Percentiles rank a stretch among this genome's conserved stretches.
Evolutionary conservation across 371 early-diverging fungal species (phyloP).

Genomic region (Mucor velutinosus): DNA sequence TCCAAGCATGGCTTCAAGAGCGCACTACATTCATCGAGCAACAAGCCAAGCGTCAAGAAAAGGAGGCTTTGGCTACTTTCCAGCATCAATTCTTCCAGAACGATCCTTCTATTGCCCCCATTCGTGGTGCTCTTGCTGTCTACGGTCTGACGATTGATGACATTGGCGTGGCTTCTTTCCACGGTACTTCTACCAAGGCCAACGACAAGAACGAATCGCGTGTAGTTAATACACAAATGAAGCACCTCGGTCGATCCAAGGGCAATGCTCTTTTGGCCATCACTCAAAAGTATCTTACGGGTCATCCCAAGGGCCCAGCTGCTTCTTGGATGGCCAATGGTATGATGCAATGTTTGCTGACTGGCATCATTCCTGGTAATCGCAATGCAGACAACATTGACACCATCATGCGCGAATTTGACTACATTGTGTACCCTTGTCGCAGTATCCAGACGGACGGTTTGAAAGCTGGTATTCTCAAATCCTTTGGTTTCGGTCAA

Average conservation of each 20-base stretch:
- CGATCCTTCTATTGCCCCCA: slow-evolving; percentile 84
- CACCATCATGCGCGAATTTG: slow-evolving; percentile 74
- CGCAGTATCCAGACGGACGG: slow-evolving; percentile 91
- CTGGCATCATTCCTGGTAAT: slow-evolving; percentile 93
- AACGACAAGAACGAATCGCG: slow-evolving; percentile 97
- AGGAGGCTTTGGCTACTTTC: slow-evolving; percentile 82
- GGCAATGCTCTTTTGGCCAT: slow-evolving; percentile 85
- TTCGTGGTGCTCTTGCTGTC: slow-evolving; percentile 90
- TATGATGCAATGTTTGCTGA: slow-evolving; percentile 83
- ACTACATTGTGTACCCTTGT: slow-evolving; percentile 87
- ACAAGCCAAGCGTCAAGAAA: slow-evolving; percentile 86
- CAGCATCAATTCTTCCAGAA: slow-evolving; percentile 87
- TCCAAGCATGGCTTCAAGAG: slow-evolving; percentile 66
- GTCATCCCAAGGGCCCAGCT: slow-evolving; percentile 97
- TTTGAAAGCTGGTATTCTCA: slow-evolving; percentile 91
- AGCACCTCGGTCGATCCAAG: slow-evolving; percentile 86
- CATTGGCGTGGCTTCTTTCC: slow-evolving; percentile 97
- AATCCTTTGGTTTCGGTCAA: slow-evolving; percentile 97
- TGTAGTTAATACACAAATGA: slow-evolving; percentile 86
- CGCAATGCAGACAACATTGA: slow-evolving; percentile 96
- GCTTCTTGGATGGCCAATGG: slow-evolving; percentile 98
- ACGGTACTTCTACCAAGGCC: slow-evolving; percentile 95
- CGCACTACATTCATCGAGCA: slow-evolving; percentile 83
- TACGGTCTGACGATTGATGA: slow-evolving; percentile 93
- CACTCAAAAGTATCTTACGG: slow-evolving; percentile 96